These are phyloP conservation scores for Magnolia kwangsiensis DNA, from an alignment of 164 flowering plant genomes.

Conservation along the genomic window DNA sequence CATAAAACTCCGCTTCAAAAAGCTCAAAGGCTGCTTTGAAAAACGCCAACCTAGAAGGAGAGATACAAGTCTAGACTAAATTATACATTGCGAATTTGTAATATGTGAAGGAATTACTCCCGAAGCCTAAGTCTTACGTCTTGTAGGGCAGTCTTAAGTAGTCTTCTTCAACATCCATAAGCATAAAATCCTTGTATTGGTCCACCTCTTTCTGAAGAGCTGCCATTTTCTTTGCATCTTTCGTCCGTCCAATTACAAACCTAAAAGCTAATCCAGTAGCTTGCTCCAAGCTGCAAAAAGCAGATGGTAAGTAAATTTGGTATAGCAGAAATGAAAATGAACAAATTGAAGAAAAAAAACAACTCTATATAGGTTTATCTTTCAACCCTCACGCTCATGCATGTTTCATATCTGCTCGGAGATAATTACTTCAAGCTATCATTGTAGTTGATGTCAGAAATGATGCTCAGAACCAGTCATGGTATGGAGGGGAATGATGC, in stretches of 20 bases:
- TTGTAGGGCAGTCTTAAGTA: slow-evolving; percentile 48
- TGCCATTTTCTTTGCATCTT: slow-evolving; percentile 43
- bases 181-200: slow-evolving; percentile 60
- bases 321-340: background rate
- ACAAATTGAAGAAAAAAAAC: too few species aligned
- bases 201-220: slow-evolving; percentile 51
- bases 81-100: background rate
- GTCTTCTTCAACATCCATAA: slow-evolving; percentile 55
- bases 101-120: background rate
- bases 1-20: slow-evolving; percentile 68
- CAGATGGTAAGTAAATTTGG: background rate
- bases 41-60: slow-evolving; percentile 52
- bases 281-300: slow-evolving; percentile 50
- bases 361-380: too few species aligned
- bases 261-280: slow-evolving; percentile 65
- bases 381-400: background rate
- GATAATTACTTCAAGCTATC: background rate
- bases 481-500: background rate
- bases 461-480: background rate
- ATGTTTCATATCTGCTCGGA: background rate
- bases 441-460: background rate
- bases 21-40: slow-evolving; percentile 69
- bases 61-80: background rate
- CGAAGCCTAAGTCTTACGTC: slow-evolving; percentile 38
- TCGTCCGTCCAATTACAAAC: slow-evolving; percentile 58